A percentile compares a stretch with the other conserved stretches of the same genome.
Conservation (phyloP, 2,329 filamentous ascomycete species). For the Didymella exigua region DNA sequence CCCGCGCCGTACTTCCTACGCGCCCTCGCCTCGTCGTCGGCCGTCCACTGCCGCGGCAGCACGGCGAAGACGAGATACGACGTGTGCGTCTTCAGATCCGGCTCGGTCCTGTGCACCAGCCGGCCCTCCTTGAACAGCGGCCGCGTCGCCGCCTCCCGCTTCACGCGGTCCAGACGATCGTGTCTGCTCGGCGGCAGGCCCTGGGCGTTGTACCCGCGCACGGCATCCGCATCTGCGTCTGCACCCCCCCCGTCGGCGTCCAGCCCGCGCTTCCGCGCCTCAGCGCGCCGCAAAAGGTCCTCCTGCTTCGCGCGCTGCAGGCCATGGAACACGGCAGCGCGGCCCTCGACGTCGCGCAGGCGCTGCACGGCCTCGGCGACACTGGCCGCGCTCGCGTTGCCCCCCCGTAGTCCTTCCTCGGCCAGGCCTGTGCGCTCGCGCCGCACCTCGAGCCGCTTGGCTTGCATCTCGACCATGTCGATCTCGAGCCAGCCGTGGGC, state of each 20-base stretch:
- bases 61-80: conserved; percentile 96
- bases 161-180: conserved; percentile 36
- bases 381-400: conserved; percentile 71
- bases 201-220: too few species aligned
- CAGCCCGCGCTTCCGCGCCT: conserved; percentile 32
- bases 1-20: conserved; percentile 47
- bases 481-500: conserved; percentile 88
- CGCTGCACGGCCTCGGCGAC: conserved; percentile 80
- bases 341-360: conserved; percentile 73
- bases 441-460: conserved; percentile 78
- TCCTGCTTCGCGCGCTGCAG: conserved; percentile 49
- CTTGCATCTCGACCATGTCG: conserved; percentile 86
- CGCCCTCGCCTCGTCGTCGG: conserved; percentile 75
- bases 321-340: conserved; percentile 68
- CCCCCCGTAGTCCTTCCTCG: conserved; percentile 68
- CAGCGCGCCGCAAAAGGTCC: conserved; percentile 52
- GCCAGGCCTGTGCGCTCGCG: conserved; percentile 80
- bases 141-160: conserved; percentile 41
- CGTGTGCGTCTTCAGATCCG: conserved; percentile 92
- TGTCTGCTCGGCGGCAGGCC: conserved; percentile 38
- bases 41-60: conserved; percentile 83
- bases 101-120: conserved; percentile 79
- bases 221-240: too few species aligned
- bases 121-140: conserved; percentile 72
- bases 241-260: conserved; percentile 27